Evolutionary conservation across 2,329 filamentous ascomycete species (phyloP), one percentile per base, ranked within the genome.

Genomic region (Cladophialophora yegresii): DNA sequence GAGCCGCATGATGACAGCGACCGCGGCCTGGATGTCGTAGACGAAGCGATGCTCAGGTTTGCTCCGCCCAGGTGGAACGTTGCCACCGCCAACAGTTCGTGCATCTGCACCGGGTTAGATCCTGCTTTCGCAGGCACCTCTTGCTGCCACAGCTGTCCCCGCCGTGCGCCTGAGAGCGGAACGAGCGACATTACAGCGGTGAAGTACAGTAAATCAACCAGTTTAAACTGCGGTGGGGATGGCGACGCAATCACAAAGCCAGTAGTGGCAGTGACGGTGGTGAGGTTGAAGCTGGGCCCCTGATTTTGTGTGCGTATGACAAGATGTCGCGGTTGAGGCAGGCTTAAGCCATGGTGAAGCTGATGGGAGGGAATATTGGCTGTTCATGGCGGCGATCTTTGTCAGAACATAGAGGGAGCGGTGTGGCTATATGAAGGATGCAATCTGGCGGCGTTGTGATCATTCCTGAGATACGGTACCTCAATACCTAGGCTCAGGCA

Each of bases 191-290:
- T 49, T 6, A 49, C 45, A 23, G 45, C 45, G 45, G 45, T 49
- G 45, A 49, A 49, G 23, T 49, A 20, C n/a, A 49, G n/a, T 26
- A 49, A 26, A 49, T 49, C 45, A 49, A 49, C 22, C 20, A 49
- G 23, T 23, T 49, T 20, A 16, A 49, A 49, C 20, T 16, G 9
- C 23, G 45, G 45, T 12, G 45, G 22, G n/a, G 23, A 22, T 6
- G 45, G 20, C 45, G 45, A 26, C 1, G 45, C 13, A 6, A 40
- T 16, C 13, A 23, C 1, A 20, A 23, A 16, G 45, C 45, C 22
- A 23, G 45, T 13, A 26, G n/a, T 26, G 45, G 20, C n/a, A 49
- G 20, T 26, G 45, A 23, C 45, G 45, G 8, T 16, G 45, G 45
- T 13, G 45, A 49, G 23, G 10, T 9, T 8, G 45, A 49, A 26